Evolutionary conservation across 2,329 filamentous ascomycete species (phyloP), one percentile per base, ranked within the genome.

Genomic region (Biscogniauxia mediterranea): DNA sequence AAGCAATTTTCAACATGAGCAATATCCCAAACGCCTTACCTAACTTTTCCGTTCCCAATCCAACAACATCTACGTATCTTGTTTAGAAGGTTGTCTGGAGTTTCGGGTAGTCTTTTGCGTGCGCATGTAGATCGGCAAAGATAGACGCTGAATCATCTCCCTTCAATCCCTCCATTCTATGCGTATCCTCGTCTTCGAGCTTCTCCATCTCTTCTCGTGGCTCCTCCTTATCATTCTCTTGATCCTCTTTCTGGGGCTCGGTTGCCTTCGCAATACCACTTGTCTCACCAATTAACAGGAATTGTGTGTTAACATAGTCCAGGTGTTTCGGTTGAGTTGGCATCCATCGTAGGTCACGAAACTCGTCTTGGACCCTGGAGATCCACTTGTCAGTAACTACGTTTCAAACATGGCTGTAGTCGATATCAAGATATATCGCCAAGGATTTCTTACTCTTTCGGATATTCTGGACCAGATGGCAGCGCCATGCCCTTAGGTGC

Each of bases 281-380:
- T 0, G 83, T 83, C 68, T 92, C 87, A 6, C 93, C 92, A 52
- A 97, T 88, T 60, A 97, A 81, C 9, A 97, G 77, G 58, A 96
- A 83, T 71, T 96, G 91, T 0, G 89, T 85, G 66, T 91, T 90
- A 38, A 82, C 82, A 70, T 91, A 92, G 68, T 94, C 83, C 2
- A 96, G 80, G 67, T 93, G 87, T 61, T 89, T 85, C 0, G 92
- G 90, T 66, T 88, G 81, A 0, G 91, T 81, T 0, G 91, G 86
- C 59, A 87, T 81, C 93, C 93, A 97, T 52, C 90, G 86, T 1
- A 90, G 80, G 6, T 84, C 82, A 17, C 83, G 79, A 70, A 97
- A 96, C 63, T 91, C 89, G 2, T 92, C 83, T 28, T 87, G 80
- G 21, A 95, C 79, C 46, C 88, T 89, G 59, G 4, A 0, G 17